These are phyloP conservation scores for Crithidia acanthocephali DNA, from an alignment of 208 protist genomes.

Conservation along the genomic window DNA sequence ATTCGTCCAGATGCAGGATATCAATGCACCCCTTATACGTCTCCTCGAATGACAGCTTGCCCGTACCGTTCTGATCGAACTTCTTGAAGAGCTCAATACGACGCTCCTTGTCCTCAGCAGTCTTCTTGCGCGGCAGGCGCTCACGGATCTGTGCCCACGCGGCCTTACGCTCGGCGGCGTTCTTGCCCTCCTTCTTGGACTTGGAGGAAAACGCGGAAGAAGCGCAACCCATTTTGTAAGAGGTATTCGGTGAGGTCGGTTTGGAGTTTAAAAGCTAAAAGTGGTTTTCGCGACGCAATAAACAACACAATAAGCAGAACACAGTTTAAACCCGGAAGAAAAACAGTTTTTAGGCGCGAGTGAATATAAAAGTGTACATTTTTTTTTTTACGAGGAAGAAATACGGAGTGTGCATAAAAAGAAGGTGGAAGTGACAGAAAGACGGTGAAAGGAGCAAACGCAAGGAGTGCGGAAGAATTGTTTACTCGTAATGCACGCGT, in stretches of 20 bases:
- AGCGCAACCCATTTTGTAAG: conserved; percentile 34
- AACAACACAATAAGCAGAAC: no score
- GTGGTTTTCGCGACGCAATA: no score
- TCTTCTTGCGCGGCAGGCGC: conserved; percentile 42
- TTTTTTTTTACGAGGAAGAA: no score
- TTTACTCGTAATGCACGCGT: no score
- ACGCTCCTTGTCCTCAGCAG: conserved; percentile 40
- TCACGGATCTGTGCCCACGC: conserved; percentile 49
- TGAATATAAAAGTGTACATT: no score
- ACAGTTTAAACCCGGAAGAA: no score
- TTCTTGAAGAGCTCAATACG: conserved; percentile 73
- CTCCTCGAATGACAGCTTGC: conserved; percentile 66
- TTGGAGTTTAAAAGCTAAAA: no score
- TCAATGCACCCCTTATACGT: conserved; percentile 51
- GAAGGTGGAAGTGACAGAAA: no score
- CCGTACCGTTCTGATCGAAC: conserved; percentile 66
- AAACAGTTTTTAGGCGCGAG: no score
- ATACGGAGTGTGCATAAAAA: no score
- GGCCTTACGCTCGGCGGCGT: conserved; percentile 42
- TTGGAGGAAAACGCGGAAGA: conserved; percentile 22
- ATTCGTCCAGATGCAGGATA: conserved; percentile 59
- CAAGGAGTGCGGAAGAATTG: no score
- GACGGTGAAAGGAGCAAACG: no score
- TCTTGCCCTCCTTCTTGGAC: conserved; percentile 43
- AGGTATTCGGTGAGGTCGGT: conserved; percentile 12